Evolutionary conservation across 768 basidiomycete genomes (phyloP), one percentile per base, ranked within the genome.

Genomic region (Russula sp.): DNA sequence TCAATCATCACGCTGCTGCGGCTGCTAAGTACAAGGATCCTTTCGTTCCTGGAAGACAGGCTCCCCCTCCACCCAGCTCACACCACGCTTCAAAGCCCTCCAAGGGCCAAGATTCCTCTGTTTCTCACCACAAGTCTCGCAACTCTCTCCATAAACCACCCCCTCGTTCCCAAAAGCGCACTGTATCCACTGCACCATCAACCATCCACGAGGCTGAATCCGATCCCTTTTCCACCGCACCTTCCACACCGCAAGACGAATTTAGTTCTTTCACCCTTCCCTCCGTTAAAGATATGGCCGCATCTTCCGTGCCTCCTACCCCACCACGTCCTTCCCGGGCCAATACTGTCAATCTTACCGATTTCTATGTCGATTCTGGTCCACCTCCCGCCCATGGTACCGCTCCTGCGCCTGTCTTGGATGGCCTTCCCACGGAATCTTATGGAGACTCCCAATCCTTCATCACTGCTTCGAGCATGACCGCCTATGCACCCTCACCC

Each of bases 241-340:
- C 76, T 69, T 65, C 76, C 70, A 67, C 73, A 60, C 70, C 71
- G 4, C 65, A 58, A 4, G 67, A 25, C 36, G 66, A 50, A 52
- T 61, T 52, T 41, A 62, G 38, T 35, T 54, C 59, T 35, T 66
- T 68, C 14, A 73, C 71, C 71, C 50, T 73, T 49, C 50, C 65
- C 42, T 56, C 64, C 52, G 56, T 67, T 67, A 70, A 68, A 67
- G 70, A 72, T 56, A 67, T 73, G 68, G 53, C 69, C 63, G 35
- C 61, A 39, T 69, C 72, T 42, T 66, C 63, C 49, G 61, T 75
- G 50, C 69, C 79, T 3, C 74, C 83, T 0, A 84, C 89, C 1
- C 90, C 90, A 9, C 85, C 87, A 2, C 82, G 91, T 47, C 91
- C 91, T 0, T 90, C 89, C 49, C 82, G 91, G 59, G 87, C 87